phyloP scores from a whole-genome alignment of 495 filamentous ascomycete genomes.

The Podospora pseudopauciseta region DNA sequence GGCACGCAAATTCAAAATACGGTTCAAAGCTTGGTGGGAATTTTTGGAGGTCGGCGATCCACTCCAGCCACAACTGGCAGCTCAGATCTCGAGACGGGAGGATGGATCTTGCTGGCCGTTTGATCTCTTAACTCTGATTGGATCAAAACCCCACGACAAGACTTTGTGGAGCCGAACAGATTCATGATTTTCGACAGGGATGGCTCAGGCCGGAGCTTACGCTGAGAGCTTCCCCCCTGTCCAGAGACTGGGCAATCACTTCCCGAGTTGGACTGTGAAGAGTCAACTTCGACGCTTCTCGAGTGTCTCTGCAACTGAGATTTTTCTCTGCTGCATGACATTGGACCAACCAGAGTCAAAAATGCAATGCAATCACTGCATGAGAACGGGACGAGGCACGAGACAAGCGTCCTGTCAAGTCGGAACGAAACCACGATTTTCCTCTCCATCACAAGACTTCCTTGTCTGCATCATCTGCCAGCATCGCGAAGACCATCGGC shows the following conservation, averaged over 20 bases:
- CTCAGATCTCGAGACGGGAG: not conserved
- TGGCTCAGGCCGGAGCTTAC: not conserved
- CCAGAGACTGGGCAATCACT: not conserved
- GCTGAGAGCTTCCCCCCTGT: not conserved
- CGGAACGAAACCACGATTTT: not conserved
- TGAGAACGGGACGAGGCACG: not conserved
- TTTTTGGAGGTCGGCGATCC: conserved; percentile 8
- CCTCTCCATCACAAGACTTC: not conserved
- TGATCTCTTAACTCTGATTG: not conserved
- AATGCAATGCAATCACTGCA: not conserved
- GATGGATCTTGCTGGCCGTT: not conserved
- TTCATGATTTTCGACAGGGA: conserved; percentile 2
- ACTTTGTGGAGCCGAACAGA: not conserved
- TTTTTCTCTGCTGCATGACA: not conserved
- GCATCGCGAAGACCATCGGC: not conserved
- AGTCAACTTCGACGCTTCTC: not conserved
- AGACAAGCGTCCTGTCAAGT: not conserved
- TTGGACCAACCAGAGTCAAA: not conserved
- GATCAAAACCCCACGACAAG: not conserved
- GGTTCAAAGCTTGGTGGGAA: not conserved
- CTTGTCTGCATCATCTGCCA: not conserved
- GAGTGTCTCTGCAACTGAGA: not conserved
- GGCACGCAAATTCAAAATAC: not conserved
- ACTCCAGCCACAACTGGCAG: conserved; percentile 4
- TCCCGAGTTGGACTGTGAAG: not conserved